Evolutionary conservation across 805 yeast genomes (phyloP).

Genomic region (Saccharomycopsis vini): DNA sequence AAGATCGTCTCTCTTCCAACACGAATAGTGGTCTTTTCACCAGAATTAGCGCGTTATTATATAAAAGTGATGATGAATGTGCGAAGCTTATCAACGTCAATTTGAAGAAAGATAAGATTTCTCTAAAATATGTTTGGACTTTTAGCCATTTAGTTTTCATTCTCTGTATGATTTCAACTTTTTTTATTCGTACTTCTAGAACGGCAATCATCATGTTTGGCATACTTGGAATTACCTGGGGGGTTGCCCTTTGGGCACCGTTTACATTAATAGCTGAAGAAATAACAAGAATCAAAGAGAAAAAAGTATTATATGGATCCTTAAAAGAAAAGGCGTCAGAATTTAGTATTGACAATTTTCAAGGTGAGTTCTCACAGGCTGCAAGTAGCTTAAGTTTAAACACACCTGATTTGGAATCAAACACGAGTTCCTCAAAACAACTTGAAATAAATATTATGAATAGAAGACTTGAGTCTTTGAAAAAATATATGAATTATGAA

Average conservation of each 20-base stretch:
- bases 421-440: too few relatives aligned
- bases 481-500: constrained; percentile 33
- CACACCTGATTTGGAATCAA: too few relatives aligned
- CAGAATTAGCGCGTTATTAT: too few relatives aligned
- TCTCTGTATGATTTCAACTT: constrained; percentile 38
- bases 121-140: constrained; percentile 41
- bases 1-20: too few relatives aligned
- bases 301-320: constrained; percentile 27
- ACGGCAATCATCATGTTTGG: constrained; percentile 43
- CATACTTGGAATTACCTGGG: constrained; percentile 55
- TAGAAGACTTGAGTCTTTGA: too few relatives aligned
- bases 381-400: too few relatives aligned
- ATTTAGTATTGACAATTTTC: too few relatives aligned
- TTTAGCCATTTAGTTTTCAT: constrained; percentile 43
- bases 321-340: neutral
- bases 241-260: constrained; percentile 59
- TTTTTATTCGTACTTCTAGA: constrained; percentile 32
- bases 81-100: too few relatives aligned
- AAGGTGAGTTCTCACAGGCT: too few relatives aligned
- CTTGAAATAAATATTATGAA: too few relatives aligned
- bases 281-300: constrained; percentile 41
- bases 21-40: too few relatives aligned
- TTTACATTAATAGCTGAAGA: constrained; percentile 54
- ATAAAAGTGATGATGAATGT: too few relatives aligned
- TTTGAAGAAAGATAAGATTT: constrained; percentile 9